Conservation (phyloP, 2,329 filamentous ascomycete genomes). For the Colletotrichum sp. region DNA sequence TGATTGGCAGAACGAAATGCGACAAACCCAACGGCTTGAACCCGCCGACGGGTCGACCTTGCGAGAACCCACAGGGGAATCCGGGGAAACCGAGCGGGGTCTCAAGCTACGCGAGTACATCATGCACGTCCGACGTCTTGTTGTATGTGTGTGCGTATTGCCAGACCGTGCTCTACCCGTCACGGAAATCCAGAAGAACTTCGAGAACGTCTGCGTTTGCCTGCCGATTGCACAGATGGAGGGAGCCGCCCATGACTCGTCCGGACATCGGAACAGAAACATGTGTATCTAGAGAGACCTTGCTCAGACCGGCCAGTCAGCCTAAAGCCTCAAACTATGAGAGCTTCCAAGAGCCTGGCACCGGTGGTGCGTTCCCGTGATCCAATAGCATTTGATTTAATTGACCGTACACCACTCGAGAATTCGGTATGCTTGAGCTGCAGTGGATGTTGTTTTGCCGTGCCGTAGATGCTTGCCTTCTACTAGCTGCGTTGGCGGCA, state of each 20-base stretch:
- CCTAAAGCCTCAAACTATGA: background rate
- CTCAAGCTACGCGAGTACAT: background rate
- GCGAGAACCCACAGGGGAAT: conserved; percentile 3
- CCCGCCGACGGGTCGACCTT: background rate
- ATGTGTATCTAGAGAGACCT: background rate
- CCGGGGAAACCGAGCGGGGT: background rate
- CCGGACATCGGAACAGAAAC: background rate
- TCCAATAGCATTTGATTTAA: background rate
- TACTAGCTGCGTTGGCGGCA: background rate
- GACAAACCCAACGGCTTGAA: background rate
- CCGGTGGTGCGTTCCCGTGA: background rate
- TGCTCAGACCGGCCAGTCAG: background rate
- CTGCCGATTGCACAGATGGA: background rate
- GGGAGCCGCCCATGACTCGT: conserved; percentile 1
- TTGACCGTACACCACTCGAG: background rate
- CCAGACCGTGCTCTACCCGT: background rate
- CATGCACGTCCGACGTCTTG: background rate
- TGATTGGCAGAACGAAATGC: background rate
- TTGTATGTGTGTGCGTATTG: background rate
- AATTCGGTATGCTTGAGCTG: background rate
- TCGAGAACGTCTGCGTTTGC: background rate
- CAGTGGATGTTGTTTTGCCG: background rate
- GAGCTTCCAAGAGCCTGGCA: background rate
- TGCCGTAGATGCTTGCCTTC: background rate
- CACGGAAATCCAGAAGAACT: background rate